Conservation (phyloP, 176 grass and related monocot genomes). For the Elaeis guineensis region DNA sequence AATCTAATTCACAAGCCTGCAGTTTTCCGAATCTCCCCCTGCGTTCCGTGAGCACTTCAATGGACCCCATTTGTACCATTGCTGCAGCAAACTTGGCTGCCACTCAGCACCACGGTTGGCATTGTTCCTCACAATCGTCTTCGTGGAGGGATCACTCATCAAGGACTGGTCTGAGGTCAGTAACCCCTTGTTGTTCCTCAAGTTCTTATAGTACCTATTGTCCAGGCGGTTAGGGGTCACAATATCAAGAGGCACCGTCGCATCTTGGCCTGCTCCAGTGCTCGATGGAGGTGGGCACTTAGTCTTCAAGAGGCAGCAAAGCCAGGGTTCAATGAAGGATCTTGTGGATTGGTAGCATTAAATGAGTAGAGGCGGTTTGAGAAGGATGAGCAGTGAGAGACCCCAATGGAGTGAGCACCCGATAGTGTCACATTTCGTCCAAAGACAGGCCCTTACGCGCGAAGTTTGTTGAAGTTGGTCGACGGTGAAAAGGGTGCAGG, state of each 20-base stretch:
- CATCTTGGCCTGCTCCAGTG: not conserved
- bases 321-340: not conserved
- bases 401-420: slow-evolving; percentile 49
- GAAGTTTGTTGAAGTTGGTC: slow-evolving; percentile 38
- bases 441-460: slow-evolving; percentile 33
- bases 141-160: slow-evolving; percentile 29
- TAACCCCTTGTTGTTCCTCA: slow-evolving; percentile 17
- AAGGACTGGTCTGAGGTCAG: slow-evolving; percentile 46
- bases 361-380: slow-evolving; percentile 27
- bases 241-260: slow-evolving; percentile 32
- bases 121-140: slow-evolving; percentile 35
- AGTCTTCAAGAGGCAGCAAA: not conserved
- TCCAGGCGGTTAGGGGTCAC: slow-evolving; percentile 20
- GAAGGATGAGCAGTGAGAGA: slow-evolving; percentile 57
- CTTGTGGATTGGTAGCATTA: slow-evolving; percentile 2
- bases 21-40: slow-evolving; percentile 50
- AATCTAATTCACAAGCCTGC: slow-evolving; percentile 34
- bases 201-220: slow-evolving; percentile 56
- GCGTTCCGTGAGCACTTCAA: slow-evolving; percentile 42
- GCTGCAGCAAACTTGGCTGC: slow-evolving; percentile 29
- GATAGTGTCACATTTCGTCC: slow-evolving; percentile 57
- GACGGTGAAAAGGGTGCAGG: slow-evolving; percentile 43
- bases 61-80: slow-evolving; percentile 57
- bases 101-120: slow-evolving; percentile 24
- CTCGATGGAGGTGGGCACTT: slow-evolving; percentile 28